These are phyloP conservation scores for Funneliformis mosseae DNA, from an alignment of 192 early-diverging fungal genomes.

Conservation along the genomic window DNA sequence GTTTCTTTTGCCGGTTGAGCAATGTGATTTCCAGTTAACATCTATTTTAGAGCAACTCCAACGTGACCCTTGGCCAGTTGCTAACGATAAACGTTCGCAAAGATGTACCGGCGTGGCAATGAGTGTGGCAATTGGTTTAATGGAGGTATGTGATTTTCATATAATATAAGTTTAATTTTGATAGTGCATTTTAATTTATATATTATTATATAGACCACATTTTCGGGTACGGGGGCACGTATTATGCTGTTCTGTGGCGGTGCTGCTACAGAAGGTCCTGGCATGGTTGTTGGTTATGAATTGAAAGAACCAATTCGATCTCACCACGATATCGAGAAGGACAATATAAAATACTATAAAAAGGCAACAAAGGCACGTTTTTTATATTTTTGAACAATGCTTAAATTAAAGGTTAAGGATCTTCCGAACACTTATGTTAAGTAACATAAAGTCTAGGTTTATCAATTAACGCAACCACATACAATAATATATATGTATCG, in stretches of 20 bases:
- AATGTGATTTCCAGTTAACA: slow-evolving; percentile 96
- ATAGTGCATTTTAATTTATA: background rate
- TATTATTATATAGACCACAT: slow-evolving; percentile 62
- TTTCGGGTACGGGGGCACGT: slow-evolving; percentile 88
- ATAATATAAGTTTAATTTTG: background rate
- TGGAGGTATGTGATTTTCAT: slow-evolving; percentile 64
- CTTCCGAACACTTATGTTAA: background rate
- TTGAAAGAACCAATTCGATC: slow-evolving; percentile 93
- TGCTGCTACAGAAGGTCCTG: slow-evolving; percentile 92
- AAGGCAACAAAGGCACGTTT: slow-evolving; percentile 79
- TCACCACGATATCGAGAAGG: slow-evolving; percentile 99
- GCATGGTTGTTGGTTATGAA: slow-evolving; percentile 90
- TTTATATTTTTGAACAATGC: background rate
- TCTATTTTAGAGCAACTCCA: slow-evolving; percentile 95
- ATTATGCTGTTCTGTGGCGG: slow-evolving; percentile 95
- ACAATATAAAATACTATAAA: slow-evolving; percentile 88
- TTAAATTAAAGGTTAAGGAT: background rate
- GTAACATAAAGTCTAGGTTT: background rate
- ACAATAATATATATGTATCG: background rate
- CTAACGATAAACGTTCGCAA: slow-evolving; percentile 84
- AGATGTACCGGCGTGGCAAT: slow-evolving; percentile 95
- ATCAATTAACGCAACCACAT: background rate
- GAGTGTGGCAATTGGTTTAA: slow-evolving; percentile 86
- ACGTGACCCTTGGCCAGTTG: slow-evolving; percentile 96
- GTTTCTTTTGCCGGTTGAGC: slow-evolving; percentile 89